Conservation (phyloP, 805 yeast species). For the Maudiozyma barnettii region DNA sequence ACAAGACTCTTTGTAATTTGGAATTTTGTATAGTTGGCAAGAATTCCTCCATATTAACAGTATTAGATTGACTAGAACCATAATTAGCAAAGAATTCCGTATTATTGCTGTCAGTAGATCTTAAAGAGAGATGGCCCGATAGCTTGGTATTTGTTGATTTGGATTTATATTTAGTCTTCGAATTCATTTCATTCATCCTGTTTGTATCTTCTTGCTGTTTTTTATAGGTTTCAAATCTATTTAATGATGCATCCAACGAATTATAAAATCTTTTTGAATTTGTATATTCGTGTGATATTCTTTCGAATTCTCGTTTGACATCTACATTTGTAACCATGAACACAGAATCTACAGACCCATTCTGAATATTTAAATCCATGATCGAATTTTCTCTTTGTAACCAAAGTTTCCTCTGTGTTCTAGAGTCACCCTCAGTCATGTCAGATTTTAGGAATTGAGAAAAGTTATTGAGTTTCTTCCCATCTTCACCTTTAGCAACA, state of each 20-base stretch:
- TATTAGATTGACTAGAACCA: constrained; percentile 1
- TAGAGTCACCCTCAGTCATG: constrained; percentile 39
- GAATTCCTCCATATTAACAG: constrained; percentile 11
- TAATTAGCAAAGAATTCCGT: constrained; percentile 2
- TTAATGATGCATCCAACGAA: constrained; percentile 57
- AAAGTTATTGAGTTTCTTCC: constrained; percentile 28
- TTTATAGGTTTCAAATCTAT: constrained; percentile 34
- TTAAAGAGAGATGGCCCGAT: constrained; percentile 1
- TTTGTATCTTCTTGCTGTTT: background rate
- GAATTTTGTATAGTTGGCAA: constrained; percentile 14
- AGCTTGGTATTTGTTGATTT: constrained; percentile 3
- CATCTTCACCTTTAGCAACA: background rate
- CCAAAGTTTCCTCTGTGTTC: constrained; percentile 83
- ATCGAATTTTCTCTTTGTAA: constrained; percentile 67
- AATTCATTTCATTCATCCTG: background rate
- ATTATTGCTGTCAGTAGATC: constrained; percentile 1
- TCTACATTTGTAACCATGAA: constrained; percentile 43
- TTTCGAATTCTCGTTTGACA: constrained; percentile 66
- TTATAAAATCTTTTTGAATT: constrained; percentile 60
- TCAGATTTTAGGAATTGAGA: constrained; percentile 34
- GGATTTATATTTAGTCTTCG: background rate
- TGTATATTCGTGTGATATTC: constrained; percentile 63
- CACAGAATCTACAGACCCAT: constrained; percentile 20
- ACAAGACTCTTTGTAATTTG: constrained; percentile 19
- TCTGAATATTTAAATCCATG: constrained; percentile 39